A percentile compares a stretch with the other conserved stretches of the same genome.
These are phyloP conservation scores for Eimeria zaria DNA, from an alignment of 169 alveolate genomes.

Conservation along the genomic window DNA sequence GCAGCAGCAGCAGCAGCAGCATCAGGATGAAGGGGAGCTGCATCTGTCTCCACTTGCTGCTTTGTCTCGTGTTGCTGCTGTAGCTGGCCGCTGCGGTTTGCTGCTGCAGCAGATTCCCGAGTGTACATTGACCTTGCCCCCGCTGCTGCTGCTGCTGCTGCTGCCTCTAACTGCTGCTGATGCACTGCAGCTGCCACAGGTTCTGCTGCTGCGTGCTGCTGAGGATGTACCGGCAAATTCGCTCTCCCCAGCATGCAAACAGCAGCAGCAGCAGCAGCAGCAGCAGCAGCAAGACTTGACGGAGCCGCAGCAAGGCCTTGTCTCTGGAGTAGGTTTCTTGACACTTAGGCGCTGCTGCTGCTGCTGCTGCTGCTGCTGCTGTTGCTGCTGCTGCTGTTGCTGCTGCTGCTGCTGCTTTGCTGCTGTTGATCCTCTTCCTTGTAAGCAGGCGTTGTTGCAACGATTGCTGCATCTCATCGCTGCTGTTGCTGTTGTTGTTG, in stretches of 20 bases:
- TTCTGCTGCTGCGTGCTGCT: slow-evolving; percentile 70
- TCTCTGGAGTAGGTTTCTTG: neutral
- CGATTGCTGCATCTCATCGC: neutral
- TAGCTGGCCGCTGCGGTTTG: neutral
- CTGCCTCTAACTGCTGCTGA: slow-evolving; percentile 35
- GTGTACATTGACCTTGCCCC: slow-evolving; percentile 44
- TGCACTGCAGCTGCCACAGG: slow-evolving; percentile 35
- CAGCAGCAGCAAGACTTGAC: slow-evolving; percentile 26
- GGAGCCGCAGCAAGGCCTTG: neutral
- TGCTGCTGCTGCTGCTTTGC: neutral
- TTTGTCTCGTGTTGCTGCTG: slow-evolving; percentile 44
- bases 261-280: slow-evolving; percentile 47
- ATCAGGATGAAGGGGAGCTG: neutral
- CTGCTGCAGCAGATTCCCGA: slow-evolving; percentile 68
- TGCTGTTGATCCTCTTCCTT: neutral
- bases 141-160: slow-evolving; percentile 58
- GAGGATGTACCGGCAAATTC: neutral
- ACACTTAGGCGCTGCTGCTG: neutral
- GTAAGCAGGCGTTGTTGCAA: neutral
- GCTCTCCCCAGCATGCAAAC: neutral
- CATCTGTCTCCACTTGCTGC: slow-evolving; percentile 6
- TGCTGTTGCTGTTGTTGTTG: slow-evolving; percentile 35
- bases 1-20: slow-evolving; percentile 73
- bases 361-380: slow-evolving; percentile 6
- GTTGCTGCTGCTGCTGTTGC: slow-evolving; percentile 25